Evolutionary conservation across 2,329 filamentous ascomycete species (phyloP), one percentile per base, ranked within the genome.

Genomic region (Alternaria hordeiaustralica): DNA sequence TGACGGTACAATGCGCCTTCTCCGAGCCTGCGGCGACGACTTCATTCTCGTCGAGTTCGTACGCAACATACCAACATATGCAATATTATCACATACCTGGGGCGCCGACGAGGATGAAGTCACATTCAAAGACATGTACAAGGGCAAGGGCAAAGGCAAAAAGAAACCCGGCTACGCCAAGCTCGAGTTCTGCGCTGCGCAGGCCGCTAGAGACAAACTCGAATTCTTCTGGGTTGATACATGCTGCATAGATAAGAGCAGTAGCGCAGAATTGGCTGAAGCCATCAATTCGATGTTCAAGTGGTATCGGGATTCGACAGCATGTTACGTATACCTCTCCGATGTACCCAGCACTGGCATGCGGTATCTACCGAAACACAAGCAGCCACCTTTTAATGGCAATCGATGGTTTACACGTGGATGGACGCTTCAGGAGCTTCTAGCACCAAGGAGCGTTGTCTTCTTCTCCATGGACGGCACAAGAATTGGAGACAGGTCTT

Each of bases 51-150:
- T 46, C 7, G 25, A 46, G 5, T 18, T 18, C 8, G 13, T 46
- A 12, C 18, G 15, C 13, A 13, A 51, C 5, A 54, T 26, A 3
- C 49, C 55, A 7, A 26, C 49, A 12, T 63, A 63, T 20, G 61
- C 61, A 7, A 60, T 60, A 18, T 36, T 63, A 5, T 63, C 56
- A 4, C 61, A 63, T n/a, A 63, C 56, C 2, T 63, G 61, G 61
- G 56, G 50, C 9, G 18, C 28, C 3, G 44, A 55, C n/a, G n/a
- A 60, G 10, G 51, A 61, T 6, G 53, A 61, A 26, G 51, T 61
- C 5, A 56, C 30, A 5, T 46, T 50, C 20, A 23, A 44, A 3
- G 53, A 61, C 7, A n/a, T 57, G 13, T 51, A 30, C 13, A 28
- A 54, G 9, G 45, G 53, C 18, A 61, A 51, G 18, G 47, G 18